A percentile compares a stretch with the other conserved stretches of the same genome.
These are phyloP conservation scores for Kuraishia molischiana DNA, from an alignment of 805 yeast genomes.

Conservation along the genomic window DNA sequence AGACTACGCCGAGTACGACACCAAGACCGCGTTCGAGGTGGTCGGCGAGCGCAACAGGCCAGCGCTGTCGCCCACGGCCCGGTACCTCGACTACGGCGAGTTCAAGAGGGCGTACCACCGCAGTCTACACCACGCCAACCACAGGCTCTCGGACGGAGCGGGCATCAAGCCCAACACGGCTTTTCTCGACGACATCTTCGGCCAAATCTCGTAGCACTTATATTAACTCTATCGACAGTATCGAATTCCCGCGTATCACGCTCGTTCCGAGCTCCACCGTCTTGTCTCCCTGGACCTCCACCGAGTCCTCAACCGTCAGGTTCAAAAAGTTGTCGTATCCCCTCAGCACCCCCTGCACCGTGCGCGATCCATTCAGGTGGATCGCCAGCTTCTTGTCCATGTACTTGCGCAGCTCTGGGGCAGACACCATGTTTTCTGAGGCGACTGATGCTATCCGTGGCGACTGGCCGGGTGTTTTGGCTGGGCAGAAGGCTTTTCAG, in stretches of 20 bases:
- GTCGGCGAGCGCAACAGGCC: background rate
- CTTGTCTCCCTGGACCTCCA: conserved; percentile 15
- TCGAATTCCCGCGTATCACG: conserved; percentile 45
- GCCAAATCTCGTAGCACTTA: conserved; percentile 3
- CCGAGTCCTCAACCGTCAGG: conserved; percentile 19
- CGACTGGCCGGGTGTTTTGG: no score
- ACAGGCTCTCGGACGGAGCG: background rate
- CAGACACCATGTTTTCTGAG: conserved; percentile 26
- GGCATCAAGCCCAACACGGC: background rate
- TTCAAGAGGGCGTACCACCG: conserved; percentile 1
- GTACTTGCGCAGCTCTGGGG: conserved; percentile 41
- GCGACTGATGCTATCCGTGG: no score
- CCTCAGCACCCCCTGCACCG: conserved; percentile 68
- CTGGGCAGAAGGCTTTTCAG: no score
- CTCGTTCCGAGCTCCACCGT: conserved; percentile 17
- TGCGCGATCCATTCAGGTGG: conserved; percentile 71
- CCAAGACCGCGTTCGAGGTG: background rate
- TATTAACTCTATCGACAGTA: conserved; percentile 37
- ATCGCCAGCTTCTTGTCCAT: conserved; percentile 69
- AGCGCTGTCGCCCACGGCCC: background rate
- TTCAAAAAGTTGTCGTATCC: conserved; percentile 65
- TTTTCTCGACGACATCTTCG: conserved; percentile 2
- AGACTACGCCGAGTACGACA: background rate
- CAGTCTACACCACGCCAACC: conserved; percentile 1
- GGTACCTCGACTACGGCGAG: conserved; percentile 2